Conservation (phyloP, 1,139 yeast species). For the Scheffersomyces titani region DNA sequence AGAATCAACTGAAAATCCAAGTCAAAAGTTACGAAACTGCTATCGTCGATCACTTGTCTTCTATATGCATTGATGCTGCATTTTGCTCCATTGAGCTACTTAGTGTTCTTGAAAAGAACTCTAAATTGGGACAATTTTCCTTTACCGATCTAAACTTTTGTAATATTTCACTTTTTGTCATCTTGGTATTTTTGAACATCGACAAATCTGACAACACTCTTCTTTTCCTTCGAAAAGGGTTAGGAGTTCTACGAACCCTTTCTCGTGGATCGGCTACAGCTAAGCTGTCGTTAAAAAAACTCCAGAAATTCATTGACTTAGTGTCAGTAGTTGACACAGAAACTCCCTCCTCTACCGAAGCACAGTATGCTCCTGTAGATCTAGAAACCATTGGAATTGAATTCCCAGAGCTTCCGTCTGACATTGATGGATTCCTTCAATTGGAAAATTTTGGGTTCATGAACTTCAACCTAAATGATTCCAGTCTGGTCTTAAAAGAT, state of each 20-base stretch:
- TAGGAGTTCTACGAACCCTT: conserved; percentile 14
- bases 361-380: neutral
- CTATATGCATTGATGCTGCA: conserved; percentile 20
- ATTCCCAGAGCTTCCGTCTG: neutral
- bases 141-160: conserved; percentile 19
- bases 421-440: neutral
- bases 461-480: neutral
- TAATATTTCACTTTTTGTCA: conserved; percentile 16
- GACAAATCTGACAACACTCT: conserved; percentile 17
- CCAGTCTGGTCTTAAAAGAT: neutral
- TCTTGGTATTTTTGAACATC: conserved; percentile 16
- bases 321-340: neutral
- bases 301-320: neutral
- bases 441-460: neutral
- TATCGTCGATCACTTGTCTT: conserved; percentile 17
- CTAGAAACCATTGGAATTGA: neutral
- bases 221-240: conserved; percentile 17
- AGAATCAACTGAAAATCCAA: conserved; percentile 9
- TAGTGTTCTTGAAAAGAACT: conserved; percentile 13
- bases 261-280: conserved; percentile 12
- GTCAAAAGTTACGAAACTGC: conserved; percentile 11
- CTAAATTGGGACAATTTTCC: conserved; percentile 18
- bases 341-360: neutral
- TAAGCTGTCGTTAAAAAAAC: neutral
- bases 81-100: conserved; percentile 17